Evolutionary conservation across 2,329 filamentous ascomycete species (phyloP).

Genomic region (Cladosporium sp.): DNA sequence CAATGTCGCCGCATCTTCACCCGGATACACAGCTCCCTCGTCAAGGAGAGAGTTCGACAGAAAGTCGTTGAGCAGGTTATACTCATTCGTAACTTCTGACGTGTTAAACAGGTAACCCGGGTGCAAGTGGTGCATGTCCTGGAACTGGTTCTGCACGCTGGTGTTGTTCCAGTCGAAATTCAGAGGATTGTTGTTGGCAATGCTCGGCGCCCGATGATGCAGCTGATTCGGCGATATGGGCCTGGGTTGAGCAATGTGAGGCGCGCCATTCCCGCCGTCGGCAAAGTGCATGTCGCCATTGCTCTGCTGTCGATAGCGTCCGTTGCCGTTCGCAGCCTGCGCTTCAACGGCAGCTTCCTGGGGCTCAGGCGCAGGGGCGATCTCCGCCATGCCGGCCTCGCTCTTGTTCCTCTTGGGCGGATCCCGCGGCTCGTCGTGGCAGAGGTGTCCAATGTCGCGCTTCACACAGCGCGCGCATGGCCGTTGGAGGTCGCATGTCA

Average conservation of each 20-base stretch:
- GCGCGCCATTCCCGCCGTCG: conserved; percentile 22
- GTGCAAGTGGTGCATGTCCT: conserved; percentile 92
- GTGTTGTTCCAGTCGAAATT: conserved; percentile 68
- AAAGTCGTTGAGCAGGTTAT: conserved; percentile 94
- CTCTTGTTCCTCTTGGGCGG: conserved; percentile 74
- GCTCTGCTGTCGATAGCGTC: conserved; percentile 13
- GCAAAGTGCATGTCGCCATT: conserved; percentile 14
- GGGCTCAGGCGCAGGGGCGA: conserved; percentile 25
- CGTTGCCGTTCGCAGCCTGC: conserved; percentile 13
- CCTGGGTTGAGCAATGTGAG: conserved; percentile 68
- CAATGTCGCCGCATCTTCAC: conserved; percentile 46
- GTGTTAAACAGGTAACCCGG: conserved; percentile 91
- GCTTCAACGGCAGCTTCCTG: background rate
- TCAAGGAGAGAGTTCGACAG: conserved; percentile 87
- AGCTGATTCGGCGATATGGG: conserved; percentile 64
- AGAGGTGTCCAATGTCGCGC: conserved; percentile 95
- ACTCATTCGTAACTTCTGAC: conserved; percentile 95
- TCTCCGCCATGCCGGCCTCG: conserved; percentile 35
- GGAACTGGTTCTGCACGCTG: conserved; percentile 72
- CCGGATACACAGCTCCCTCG: conserved; percentile 47
- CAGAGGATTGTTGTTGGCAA: conserved; percentile 51
- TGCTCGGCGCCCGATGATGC: conserved; percentile 47
- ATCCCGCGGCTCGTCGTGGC: conserved; percentile 95
- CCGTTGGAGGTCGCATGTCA: conserved; percentile 64
- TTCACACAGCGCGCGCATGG: conserved; percentile 98